Evolutionary conservation across 352 stramenopile species (phyloP).

Genomic region (Pythium insidiosum): DNA sequence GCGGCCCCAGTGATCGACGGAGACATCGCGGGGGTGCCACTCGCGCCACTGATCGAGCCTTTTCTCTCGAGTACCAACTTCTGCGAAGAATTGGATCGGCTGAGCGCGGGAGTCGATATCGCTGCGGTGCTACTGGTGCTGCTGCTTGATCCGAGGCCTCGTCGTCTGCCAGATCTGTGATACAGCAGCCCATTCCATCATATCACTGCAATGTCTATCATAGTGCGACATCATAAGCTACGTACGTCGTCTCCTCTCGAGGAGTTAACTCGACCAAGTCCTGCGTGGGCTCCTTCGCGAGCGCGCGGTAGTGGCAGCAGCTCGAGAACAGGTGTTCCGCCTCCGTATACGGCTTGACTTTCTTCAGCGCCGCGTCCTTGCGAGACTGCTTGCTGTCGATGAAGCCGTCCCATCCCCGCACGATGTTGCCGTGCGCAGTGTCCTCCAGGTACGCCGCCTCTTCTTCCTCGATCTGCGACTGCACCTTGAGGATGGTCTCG

Average conservation of each 20-base stretch:
- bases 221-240: not conserved
- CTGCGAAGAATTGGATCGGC: not conserved
- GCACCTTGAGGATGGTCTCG: conserved; percentile 56
- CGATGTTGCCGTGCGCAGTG: conserved; percentile 81
- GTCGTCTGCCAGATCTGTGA: too few relatives aligned
- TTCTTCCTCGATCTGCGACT: conserved; percentile 73
- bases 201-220: too few relatives aligned
- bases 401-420: conserved; percentile 83
- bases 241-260: conserved; percentile 18
- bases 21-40: not conserved
- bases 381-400: conserved; percentile 72
- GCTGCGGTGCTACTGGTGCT: not conserved
- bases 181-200: too few relatives aligned
- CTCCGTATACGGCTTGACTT: conserved; percentile 71
- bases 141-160: too few relatives aligned
- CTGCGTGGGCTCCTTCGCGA: conserved; percentile 40
- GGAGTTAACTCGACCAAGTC: conserved; percentile 41
- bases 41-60: conserved; percentile 9
- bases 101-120: not conserved
- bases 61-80: conserved; percentile 12
- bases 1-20: too few relatives aligned
- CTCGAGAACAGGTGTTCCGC: conserved; percentile 73
- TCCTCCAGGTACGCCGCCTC: conserved; percentile 77
- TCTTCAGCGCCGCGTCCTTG: conserved; percentile 73
- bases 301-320: conserved; percentile 55